phyloP scores from a whole-genome alignment of 176 grass and related monocot species.

The Olyra latifolia region DNA sequence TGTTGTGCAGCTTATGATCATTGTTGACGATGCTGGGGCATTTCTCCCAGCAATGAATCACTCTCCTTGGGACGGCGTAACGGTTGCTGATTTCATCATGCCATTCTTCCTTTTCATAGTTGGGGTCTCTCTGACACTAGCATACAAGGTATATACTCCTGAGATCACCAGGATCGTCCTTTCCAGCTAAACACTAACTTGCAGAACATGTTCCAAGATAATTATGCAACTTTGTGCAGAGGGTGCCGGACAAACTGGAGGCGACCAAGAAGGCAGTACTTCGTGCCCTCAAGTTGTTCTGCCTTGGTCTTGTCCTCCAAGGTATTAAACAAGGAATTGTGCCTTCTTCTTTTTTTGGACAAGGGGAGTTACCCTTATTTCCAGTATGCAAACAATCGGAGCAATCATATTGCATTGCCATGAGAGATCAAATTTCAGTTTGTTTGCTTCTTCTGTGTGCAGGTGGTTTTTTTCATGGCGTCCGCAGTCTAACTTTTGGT shows the following conservation, averaged over 20 bases:
- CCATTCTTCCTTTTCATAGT: conserved; percentile 78
- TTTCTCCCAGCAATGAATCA: conserved; percentile 46
- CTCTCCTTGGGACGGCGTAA: conserved; percentile 64
- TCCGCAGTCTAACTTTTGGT: conserved; percentile 58
- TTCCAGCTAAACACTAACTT: neutral
- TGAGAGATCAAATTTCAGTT: neutral
- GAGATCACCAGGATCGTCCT: neutral
- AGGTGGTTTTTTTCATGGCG: conserved; percentile 69
- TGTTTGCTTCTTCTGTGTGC: neutral
- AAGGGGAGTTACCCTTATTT: too few species aligned
- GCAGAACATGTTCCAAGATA: neutral
- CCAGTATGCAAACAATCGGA: too few species aligned
- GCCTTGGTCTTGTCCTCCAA: conserved; percentile 69
- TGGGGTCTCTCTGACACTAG: conserved; percentile 54
- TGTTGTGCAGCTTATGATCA: conserved; percentile 65
- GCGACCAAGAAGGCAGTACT: conserved; percentile 62
- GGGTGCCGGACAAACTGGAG: conserved; percentile 40
- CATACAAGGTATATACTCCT: conserved; percentile 55
- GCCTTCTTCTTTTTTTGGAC: neutral
- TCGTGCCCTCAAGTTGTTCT: conserved; percentile 56
- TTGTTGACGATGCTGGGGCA: conserved; percentile 61
- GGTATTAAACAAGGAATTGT: conserved; percentile 27
- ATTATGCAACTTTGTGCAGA: conserved; percentile 36
- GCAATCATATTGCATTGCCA: neutral
- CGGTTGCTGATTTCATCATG: conserved; percentile 65